Base-by-base conservation (phyloP, 768 basidiomycete species). In the Trichaptum fuscoviolaceum region DNA sequence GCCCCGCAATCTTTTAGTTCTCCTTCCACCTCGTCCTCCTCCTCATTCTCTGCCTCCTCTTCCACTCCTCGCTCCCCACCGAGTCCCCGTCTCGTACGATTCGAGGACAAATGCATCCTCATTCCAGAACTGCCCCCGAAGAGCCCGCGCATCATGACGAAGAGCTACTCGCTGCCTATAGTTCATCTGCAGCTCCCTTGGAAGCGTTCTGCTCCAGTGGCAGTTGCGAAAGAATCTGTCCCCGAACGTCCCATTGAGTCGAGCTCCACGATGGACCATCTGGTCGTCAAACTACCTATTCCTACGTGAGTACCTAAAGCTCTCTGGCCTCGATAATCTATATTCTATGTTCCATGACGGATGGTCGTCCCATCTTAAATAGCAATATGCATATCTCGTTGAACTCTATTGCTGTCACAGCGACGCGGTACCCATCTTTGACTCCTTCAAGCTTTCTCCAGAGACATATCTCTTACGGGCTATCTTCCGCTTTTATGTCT, bases 91-190 rank as follows among this genome's bases (percentile, higher is more conserved):
- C 72, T 71, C 25, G 91, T 92, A 4, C 83, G 91, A 65, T 93
- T 93, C 76, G 85, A 92, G 78, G 79, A 80, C 64, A 83, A 88
- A 71, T 92, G 91, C 67, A 79, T 90, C 4, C 82, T 93, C 71
- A 92, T 93, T 65, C 91, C 91, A n/a, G 57, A 66, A 58, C 12
- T 6, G 8, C 73, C 71, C 18, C 76, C 79, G 4, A 84, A 80
- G 64, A 76, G 82, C 27, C 81, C 86, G 26, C 78, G 81, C 58
- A 77, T 90, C 61, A 73, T 87, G 70, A 86, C 86, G 27, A 91
- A 85, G 71, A 87, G 87, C 3, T 89, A 88, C 69, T 81, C 87
- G 0, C 78, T 92, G 66, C 89, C 90, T 20, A 52, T 52, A 52
- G 42, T 52, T 12, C 42, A 52, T 20, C 42, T 52, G 12, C 42